phyloP scores from a whole-genome alignment of 306 rosid species.

The Lathyrus tuberosus region DNA sequence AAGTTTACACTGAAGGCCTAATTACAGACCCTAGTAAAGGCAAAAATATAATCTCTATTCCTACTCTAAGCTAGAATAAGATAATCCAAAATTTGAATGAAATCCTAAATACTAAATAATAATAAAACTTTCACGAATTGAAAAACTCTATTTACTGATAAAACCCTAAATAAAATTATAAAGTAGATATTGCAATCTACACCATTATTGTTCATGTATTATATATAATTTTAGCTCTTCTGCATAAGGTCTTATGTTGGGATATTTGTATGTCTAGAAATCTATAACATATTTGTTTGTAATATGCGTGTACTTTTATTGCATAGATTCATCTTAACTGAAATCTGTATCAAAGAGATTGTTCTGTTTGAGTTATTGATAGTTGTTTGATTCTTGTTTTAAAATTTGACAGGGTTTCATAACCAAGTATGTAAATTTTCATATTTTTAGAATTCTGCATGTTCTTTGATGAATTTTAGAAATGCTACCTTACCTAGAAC shows the following conservation, averaged over 20 bases:
- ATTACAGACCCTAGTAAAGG: background rate
- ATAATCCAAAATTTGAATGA: conserved; percentile 8
- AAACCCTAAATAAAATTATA: conserved; percentile 4
- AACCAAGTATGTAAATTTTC: background rate
- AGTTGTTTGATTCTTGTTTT: conserved; percentile 27
- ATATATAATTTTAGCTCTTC: conserved; percentile 13
- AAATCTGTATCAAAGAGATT: background rate
- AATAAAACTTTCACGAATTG: background rate
- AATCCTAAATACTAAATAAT: background rate
- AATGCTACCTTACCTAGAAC: background rate
- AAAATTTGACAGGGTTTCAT: conserved; percentile 19
- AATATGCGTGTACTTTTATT: too few species aligned
- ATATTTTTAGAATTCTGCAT: background rate
- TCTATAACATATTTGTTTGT: background rate
- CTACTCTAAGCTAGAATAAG: conserved; percentile 14
- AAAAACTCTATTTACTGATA: conserved; percentile 1
- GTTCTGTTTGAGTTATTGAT: conserved; percentile 31
- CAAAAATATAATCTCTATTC: background rate
- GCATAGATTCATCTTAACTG: too few species aligned
- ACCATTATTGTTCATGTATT: conserved; percentile 5
- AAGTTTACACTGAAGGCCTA: conserved; percentile 19
- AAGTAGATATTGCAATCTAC: background rate
- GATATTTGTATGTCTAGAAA: background rate
- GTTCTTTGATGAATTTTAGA: background rate
- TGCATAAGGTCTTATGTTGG: background rate